Base-by-base conservation (phyloP, 2,329 filamentous ascomycete genomes). In the Beauveria varroae region DNA sequence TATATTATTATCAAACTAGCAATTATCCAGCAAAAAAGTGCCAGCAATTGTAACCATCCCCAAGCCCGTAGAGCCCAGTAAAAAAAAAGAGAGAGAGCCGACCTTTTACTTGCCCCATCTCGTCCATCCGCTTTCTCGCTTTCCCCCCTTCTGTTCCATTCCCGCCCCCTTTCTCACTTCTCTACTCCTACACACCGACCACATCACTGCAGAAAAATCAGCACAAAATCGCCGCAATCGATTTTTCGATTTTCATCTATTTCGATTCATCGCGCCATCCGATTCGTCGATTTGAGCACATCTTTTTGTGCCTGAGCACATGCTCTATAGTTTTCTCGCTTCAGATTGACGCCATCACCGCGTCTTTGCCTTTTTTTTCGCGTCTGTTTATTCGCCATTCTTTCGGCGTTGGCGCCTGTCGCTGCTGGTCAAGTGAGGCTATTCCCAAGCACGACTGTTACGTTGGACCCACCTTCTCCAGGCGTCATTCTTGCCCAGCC, bases 231-330 rank as follows among this genome's bases (percentile, higher is more conserved):
- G 60, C 64, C 63, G 63, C 61, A 61, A 66, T 66, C 65, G 62
- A 63, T 55, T 71, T 68, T 72, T 70, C 68, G 71, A 74, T 70
- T 66, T 66, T 65, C 78, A 80, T 81, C 77, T 70, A 74, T 74
- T 71, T 68, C 66, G 65, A 72, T 71, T 72, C 68, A 61, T 71
- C 70, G 65, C 66, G 57, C 60, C 66, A 67, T 68, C 70, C 61
- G 64, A 69, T 66, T 64, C 72, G 76, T 76, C 73, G 62, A 64
- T 64, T 30, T 74, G 76, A 65, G 52, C 62, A 53, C 65, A 66
- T 70, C 69, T 72, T 74, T 73, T 65, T 70, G 69, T 73, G 70
- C 72, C 62, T 62, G 68, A 61, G 61, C 65, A 60, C 64, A 64
- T 58, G 64, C 69, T 68, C 71, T 65, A 69, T 70, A 67, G 63